Evolutionary conservation across 306 rosid species (phyloP), one percentile per base, ranked within the genome.

Genomic region (Hippophae tibetana): DNA sequence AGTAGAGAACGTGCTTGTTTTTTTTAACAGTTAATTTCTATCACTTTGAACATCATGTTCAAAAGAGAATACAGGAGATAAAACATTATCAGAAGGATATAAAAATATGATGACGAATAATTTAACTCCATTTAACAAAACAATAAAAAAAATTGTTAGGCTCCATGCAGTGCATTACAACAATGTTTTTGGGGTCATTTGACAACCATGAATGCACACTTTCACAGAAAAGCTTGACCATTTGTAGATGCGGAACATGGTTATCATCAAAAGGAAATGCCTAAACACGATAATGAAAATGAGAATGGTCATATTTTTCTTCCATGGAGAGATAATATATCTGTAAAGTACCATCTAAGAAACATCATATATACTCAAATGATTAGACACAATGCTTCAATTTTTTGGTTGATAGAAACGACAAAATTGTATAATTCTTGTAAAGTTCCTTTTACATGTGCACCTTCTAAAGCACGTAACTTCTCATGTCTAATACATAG

Each of bases 91-190:
- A 31, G 3, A 31, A 4, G 5, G 38, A 31, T 31, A 31, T 31
- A 31, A 31, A 18, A 31, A 31, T 31, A 31, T 31, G 3, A 31
- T 31, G 38, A 31, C 5, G 38, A 31, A 31, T 4, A 31, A 31
- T 31, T 2, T 1, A 31, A 31, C 38, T 31, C 38, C 5, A 31
- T 31, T 31, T 31, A 31, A 31, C 38, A 31, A 31, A 31, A 31
- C 38, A 31, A 49, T 49, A 13, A 10, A 47, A 47, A 67, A 44
- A 46, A 41, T 59, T 67, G 63, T 50, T 56, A 6, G 57, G 63
- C 45, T 26, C 98, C 98, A 87, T 92, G 94, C 96, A 88, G 78
- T 88, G 99, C 69, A 92, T 63, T 66, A 82, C 99, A 5, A 79
- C 96, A 72, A 88, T 81, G 59, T 86, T 83, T 67, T 75, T 74